Base-by-base conservation (phyloP, 2,329 filamentous ascomycete species). In the Colletotrichum cereale region DNA sequence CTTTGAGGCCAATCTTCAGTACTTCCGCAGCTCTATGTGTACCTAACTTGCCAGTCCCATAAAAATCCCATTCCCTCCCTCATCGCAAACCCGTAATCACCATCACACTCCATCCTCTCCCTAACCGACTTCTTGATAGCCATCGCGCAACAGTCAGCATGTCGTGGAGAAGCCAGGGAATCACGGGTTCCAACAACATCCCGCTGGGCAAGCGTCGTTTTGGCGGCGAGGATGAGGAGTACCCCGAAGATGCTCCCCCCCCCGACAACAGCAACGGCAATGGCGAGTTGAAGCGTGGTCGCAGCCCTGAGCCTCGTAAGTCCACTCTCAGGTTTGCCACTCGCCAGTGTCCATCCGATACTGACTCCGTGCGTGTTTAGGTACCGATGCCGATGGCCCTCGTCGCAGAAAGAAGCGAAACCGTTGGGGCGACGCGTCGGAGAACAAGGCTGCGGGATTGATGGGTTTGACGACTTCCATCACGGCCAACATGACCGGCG, bases 391-490 rank as follows among this genome's bases (percentile, higher is more conserved):
- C 62, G 95, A 98, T 83, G 96, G 94, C 70, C 90, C 92, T 74
- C 93, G 93, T 81, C 93, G 93, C 78, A 94, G 96, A 82, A 98
- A 97, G 91, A 98, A 98, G 92, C 93, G 96, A 82, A 99, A 99
- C 82, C 92, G 96, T 80, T 99, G 96, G 96, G 96, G 96, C 76
- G 96, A 98, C 83, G 94, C 94, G 73, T 92, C 94, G 66, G 96
- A 99, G 84, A 99, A 99, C 86, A 99, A 99, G 88, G 96, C 96
- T 72, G 96, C 96, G 69, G 96, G 96, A 75, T 88, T 99, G 73
- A 98, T 99, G 95, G 96, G 96, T 69, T 88, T 99, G 76, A 95
- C 96, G 36, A 99, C 96, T 21, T 94, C 96, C 79, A 98, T 99
- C 82, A 91, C 96, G 83, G 95, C 95, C 74, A 95, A 96, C 84